Evolutionary conservation across 1,284 basidiomycete genomes (phyloP), one percentile per base, ranked within the genome.

Genomic region (Rhodofomes roseus): DNA sequence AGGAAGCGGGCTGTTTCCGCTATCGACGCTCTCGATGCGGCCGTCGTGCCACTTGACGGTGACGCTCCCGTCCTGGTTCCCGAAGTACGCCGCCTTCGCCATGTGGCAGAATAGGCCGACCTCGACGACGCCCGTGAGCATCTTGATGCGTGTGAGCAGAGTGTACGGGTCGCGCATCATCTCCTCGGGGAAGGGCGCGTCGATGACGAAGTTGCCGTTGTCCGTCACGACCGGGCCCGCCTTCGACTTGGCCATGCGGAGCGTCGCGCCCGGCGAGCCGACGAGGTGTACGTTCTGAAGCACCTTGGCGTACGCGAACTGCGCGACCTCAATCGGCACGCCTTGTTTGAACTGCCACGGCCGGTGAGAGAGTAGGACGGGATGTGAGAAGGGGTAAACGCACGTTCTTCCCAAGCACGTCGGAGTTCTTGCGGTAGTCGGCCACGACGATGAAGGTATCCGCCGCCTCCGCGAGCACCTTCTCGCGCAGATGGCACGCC

Each of bases 31-130:
- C 63, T 82, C 78, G 4, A 79, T 68, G 12, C 71, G 70, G 2
- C 82, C 84, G 63, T 81, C 79, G 40, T 76, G 71, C 73, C 75
- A 79, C 64, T 77, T 79, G 36, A 83, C 75, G 1, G 81, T 82
- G 11, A 86, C 81, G 58, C 79, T 82, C 2, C 84, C 84, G 67
- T 86, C 82, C 81, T 88, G 83, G 68, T 97, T 96, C 20, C 96
- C 96, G 77, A 98, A 99, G 81, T 98, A 99, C 11, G 96, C 96
- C 0, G 94, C 95, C 73, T 90, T 86, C n/a, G 92, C 94, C 83
- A 98, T 90, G 57, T 87, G 80, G 71, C 93, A 95, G 80, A 99
- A 99, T 23, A 99, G 76, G 0, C 97, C 97, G 36, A 98, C 97
- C 74, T 99, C 96, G 34, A 98, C 91, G 12, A 99, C 95, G 59